These are phyloP conservation scores for Ophiostoma sp. DNA, from an alignment of 2,329 filamentous ascomycete genomes.

Conservation along the genomic window DNA sequence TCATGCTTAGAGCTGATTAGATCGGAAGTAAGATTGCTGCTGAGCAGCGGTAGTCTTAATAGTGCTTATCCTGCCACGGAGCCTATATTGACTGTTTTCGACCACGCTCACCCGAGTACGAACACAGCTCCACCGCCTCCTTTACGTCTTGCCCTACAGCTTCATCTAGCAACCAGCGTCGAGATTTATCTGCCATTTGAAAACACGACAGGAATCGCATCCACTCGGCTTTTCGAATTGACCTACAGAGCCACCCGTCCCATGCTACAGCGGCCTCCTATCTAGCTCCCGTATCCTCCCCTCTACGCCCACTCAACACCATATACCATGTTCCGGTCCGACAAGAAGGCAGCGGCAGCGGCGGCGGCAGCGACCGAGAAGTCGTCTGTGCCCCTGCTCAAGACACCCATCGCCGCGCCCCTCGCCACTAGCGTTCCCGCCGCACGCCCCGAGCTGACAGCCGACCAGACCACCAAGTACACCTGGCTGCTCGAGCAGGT, in stretches of 20 bases:
- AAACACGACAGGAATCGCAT: too few relatives aligned
- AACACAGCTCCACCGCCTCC: constrained; percentile 14
- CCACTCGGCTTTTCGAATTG: not conserved
- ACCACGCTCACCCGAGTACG: not conserved
- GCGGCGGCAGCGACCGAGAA: constrained; percentile 17
- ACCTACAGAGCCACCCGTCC: too few relatives aligned
- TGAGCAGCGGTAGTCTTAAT: not conserved
- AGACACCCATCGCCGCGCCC: constrained; percentile 51
- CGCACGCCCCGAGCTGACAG: constrained; percentile 55
- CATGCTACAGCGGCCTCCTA: not conserved
- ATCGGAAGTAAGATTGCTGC: not conserved
- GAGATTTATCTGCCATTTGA: too few relatives aligned
- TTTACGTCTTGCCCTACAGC: not conserved
- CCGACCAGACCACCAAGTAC: constrained; percentile 79
- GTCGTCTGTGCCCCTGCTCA: constrained; percentile 23
- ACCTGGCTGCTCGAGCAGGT: constrained; percentile 65
- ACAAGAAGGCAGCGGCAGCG: constrained; percentile 14
- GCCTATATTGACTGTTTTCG: too few relatives aligned
- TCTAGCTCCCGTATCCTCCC: not conserved
- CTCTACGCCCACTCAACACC: not conserved
- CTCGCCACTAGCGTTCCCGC: constrained; percentile 53
- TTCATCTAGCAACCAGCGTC: not conserved
- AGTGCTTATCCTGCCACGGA: not conserved
- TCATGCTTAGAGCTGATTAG: too few relatives aligned
- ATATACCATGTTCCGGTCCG: constrained; percentile 10